A percentile compares a stretch with the other conserved stretches of the same genome.
Evolutionary conservation across 352 stramenopile species (phyloP).

Genomic region (Phytopythium oedochilum): DNA sequence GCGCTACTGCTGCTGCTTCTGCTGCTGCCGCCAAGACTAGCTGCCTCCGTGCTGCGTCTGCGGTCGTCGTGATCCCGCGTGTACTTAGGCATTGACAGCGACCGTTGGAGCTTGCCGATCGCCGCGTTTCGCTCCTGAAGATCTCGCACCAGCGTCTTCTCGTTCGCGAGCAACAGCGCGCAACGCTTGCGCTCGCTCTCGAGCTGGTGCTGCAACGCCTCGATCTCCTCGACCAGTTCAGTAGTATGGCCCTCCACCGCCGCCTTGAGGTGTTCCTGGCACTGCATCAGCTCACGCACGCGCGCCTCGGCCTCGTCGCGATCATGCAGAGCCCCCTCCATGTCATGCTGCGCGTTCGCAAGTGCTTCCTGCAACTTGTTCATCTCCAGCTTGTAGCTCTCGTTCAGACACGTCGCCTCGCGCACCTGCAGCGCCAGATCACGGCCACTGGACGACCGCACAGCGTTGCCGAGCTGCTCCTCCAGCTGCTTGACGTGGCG

Average conservation of each 20-base stretch:
- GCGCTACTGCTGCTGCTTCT: constrained; percentile 7
- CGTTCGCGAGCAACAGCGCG: constrained; percentile 53
- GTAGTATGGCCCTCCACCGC: constrained; percentile 57
- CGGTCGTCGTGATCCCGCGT: neutral
- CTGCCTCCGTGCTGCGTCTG: constrained; percentile 2
- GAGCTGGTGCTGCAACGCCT: constrained; percentile 54
- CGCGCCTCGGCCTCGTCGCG: constrained; percentile 58
- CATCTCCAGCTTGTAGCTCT: constrained; percentile 52
- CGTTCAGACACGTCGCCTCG: constrained; percentile 39
- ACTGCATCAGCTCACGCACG: constrained; percentile 47
- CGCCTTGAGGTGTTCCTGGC: constrained; percentile 59
- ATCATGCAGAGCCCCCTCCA: constrained; percentile 37
- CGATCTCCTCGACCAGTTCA: constrained; percentile 67
- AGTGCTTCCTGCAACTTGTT: constrained; percentile 34
- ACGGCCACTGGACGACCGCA: constrained; percentile 18
- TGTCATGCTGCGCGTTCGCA: constrained; percentile 34
- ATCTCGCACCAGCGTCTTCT: constrained; percentile 67
- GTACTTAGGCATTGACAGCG: constrained; percentile 13
- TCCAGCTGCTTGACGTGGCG: constrained; percentile 41
- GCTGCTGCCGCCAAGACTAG: constrained; percentile 7
- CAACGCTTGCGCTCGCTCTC: constrained; percentile 63
- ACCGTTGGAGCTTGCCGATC: constrained; percentile 48
- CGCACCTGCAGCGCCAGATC: constrained; percentile 37
- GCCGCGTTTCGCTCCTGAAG: constrained; percentile 59
- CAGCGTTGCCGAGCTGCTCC: constrained; percentile 24